Base-by-base conservation (phyloP, 305 asterid genomes). In the Fraxinus nigra region DNA sequence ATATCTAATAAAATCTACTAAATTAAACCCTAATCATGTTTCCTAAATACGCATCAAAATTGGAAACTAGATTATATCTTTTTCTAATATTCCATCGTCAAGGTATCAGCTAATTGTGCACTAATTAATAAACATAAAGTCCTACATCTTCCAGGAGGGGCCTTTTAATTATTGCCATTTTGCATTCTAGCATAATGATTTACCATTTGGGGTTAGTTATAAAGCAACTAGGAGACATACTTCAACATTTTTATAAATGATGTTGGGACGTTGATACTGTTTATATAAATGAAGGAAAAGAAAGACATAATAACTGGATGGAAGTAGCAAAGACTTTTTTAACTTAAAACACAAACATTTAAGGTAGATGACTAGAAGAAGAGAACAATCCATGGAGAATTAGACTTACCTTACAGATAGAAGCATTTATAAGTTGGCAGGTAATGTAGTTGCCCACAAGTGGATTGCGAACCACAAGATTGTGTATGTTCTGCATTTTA, bases 401-500 rank as follows among this genome's bases (percentile, higher is more conserved):
- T 65, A 82, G 83, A 85, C 77, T 77, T 87, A 90, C 99, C 98
- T 94, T 91, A 77, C 84, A 78, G 77, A 96, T 87, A 79, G 93
- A 91, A 84, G 97, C 94, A 86, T 94, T 87, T 83, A 72, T 83
- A 82, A 96, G 91, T 77, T 80, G 90, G 87, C 83, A 85, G 82
- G 92, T 83, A 77, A 79, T 83, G 73, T 80, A 78, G 84, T 83
- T 85, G 72, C 88, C 86, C 78, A 77, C 82, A 34, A 83, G 79
- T 80, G 92, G 86, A 87, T 87, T 79, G 77, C 48, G 37, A 82
- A 91, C 79, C 69, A 81, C 87, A 81, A 90, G 87, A 89, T 87
- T 83, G 77, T 91, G 93, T 85, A 94, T 88, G 85, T 92, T 93
- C 99, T 96, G 89, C 84, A 63, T 84, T 76, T 46, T 80, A 83